Conservation (phyloP, 1,139 yeast genomes). For the Candida sp. region DNA sequence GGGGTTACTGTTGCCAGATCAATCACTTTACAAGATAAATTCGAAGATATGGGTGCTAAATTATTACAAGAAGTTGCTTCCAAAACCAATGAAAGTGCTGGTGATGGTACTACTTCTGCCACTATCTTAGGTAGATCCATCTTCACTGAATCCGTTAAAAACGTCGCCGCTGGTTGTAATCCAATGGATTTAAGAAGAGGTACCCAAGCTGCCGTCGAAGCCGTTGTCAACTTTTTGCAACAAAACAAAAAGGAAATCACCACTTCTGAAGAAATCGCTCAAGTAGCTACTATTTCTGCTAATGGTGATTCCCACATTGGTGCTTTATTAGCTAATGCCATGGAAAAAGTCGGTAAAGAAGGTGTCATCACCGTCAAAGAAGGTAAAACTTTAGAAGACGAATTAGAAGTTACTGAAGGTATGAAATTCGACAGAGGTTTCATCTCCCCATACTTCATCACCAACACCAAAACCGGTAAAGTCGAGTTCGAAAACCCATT, state of each 20-base stretch:
- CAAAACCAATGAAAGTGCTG: slow-evolving; percentile 97
- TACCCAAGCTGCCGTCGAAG: slow-evolving; percentile 97
- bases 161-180: slow-evolving; percentile 99
- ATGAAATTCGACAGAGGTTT: slow-evolving; percentile 99
- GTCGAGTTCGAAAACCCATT: slow-evolving; percentile 97
- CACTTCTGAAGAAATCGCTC: slow-evolving; percentile 96
- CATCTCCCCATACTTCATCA: slow-evolving; percentile 97
- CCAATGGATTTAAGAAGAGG: slow-evolving; percentile 99
- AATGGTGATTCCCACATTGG: slow-evolving; percentile 97
- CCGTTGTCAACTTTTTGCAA: slow-evolving; percentile 86
- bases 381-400: slow-evolving; percentile 96
- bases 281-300: slow-evolving; percentile 98
- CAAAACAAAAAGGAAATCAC: slow-evolving; percentile 95
- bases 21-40: slow-evolving; percentile 83
- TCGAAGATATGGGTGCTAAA: slow-evolving; percentile 97
- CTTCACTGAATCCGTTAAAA: slow-evolving; percentile 95
- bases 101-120: slow-evolving; percentile 99
- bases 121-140: slow-evolving; percentile 97
- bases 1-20: slow-evolving; percentile 98
- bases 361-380: slow-evolving; percentile 98
- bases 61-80: slow-evolving; percentile 97
- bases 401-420: slow-evolving; percentile 98
- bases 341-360: slow-evolving; percentile 99
- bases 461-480: slow-evolving; percentile 95
- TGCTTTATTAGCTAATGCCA: slow-evolving; percentile 88